Evolutionary conservation across 768 basidiomycete genomes (phyloP).

Genomic region (Pleurotus tuoliensis): DNA sequence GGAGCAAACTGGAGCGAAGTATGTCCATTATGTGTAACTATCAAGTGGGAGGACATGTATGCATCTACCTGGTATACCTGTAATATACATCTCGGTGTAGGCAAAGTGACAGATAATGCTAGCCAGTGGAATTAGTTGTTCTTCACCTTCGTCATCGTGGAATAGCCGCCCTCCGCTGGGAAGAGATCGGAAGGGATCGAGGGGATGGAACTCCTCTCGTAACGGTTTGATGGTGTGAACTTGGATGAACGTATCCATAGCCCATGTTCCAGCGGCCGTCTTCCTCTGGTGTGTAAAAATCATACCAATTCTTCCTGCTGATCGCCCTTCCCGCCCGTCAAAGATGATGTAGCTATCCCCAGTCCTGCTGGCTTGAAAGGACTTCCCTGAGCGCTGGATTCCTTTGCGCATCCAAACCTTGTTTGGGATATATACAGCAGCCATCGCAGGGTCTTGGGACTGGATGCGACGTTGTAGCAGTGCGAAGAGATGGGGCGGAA

Average conservation of each 20-base stretch:
- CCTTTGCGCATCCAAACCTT: neutral
- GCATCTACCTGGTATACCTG: conserved; percentile 5
- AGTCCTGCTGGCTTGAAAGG: neutral
- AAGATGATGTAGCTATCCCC: conserved; percentile 10
- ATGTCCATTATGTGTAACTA: neutral
- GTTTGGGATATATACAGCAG: neutral
- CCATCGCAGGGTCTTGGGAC: neutral
- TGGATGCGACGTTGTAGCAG: neutral
- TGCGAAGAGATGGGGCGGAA: neutral
- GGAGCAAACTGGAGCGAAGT: no score
- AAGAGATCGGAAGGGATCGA: conserved; percentile 10
- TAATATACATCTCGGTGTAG: neutral
- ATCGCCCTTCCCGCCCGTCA: neutral
- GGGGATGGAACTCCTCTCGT: neutral
- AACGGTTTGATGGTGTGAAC: neutral
- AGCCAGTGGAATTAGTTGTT: conserved; percentile 5
- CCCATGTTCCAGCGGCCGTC: neutral
- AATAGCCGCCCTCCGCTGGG: conserved; percentile 13
- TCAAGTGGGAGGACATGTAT: conserved; percentile 7
- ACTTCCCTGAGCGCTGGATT: neutral
- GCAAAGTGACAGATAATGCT: conserved; percentile 13
- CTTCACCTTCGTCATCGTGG: conserved; percentile 1
- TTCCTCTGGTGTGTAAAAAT: conserved; percentile 10
- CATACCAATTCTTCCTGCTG: conserved; percentile 7
- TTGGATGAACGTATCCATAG: conserved; percentile 7